phyloP scores from a whole-genome alignment of 805 yeast genomes.

The Ogataea paraovalis region DNA sequence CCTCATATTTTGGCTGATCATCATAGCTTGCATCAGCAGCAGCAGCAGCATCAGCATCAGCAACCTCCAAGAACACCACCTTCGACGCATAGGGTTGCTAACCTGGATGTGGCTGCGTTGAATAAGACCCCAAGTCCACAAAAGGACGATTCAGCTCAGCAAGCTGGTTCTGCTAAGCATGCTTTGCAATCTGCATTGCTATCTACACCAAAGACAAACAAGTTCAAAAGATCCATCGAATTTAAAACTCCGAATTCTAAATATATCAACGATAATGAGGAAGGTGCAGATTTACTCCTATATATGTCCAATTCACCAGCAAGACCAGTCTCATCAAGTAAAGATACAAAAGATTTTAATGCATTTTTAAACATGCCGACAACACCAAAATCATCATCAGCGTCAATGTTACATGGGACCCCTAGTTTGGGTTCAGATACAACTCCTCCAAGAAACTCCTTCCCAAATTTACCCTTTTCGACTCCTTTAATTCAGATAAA shows the following conservation, averaged over 20 bases:
- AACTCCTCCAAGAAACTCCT: constrained; percentile 20
- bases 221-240: constrained; percentile 11
- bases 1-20: not conserved
- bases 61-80: constrained; percentile 32
- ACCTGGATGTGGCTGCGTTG: constrained; percentile 14
- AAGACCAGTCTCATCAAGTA: constrained; percentile 31
- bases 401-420: constrained; percentile 13
- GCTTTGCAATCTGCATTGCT: constrained; percentile 24
- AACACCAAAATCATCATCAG: constrained; percentile 25
- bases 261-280: constrained; percentile 34
- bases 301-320: constrained; percentile 79
- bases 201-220: constrained; percentile 30
- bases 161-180: constrained; percentile 15
- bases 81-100: constrained; percentile 14
- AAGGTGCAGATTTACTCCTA: constrained; percentile 80
- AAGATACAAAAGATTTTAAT: constrained; percentile 15
- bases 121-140: constrained; percentile 17
- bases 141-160: constrained; percentile 4
- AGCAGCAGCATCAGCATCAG: constrained; percentile 12
- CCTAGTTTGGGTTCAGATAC: constrained; percentile 24
- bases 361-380: constrained; percentile 23
- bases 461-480: constrained; percentile 16
- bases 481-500: constrained; percentile 19
- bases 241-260: constrained; percentile 31
- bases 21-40: constrained; percentile 1